Evolutionary conservation across 345 rosid genomes (phyloP), one percentile per base, ranked within the genome.

Genomic region (Dovyalis caffra): DNA sequence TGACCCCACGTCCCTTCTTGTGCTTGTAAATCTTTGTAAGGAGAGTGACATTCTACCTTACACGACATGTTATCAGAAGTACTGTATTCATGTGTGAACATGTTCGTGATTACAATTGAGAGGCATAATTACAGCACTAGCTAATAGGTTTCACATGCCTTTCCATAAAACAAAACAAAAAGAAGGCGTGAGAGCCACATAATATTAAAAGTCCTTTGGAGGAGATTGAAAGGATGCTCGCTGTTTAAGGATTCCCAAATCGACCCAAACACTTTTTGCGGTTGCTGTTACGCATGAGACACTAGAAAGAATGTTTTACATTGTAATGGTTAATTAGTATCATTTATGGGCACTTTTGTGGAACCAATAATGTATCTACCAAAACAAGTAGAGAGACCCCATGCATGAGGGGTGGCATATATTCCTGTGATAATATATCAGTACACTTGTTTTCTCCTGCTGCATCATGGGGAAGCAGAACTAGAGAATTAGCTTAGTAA

Each of bases 251-350:
- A 47, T 49, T 64, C 26, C 76, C 76, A 14, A 15, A 14, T 49
- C 25, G 11, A 74, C 33, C 62, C 34, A 33, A 74, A 32, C 70
- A 64, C 23, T 47, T 23, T 25, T 25, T 34, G 64, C 15, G n/a
- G 62, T 25, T 34, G 49, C 49, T 33, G 47, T 47, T 45, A 47
- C 58, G 61, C 62, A 64, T 34, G 69, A 73, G 61, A 73, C 76
- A 37, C 40, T 60, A n/a, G 23, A 26, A 18, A 28, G 33, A 3
- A 68, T n/a, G n/a, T n/a, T n/a, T n/a, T n/a, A n/a, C n/a, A n/a
- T n/a, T n/a, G n/a, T n/a, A n/a, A n/a, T n/a, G n/a, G n/a, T n/a
- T n/a, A n/a, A n/a, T n/a, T n/a, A n/a, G n/a, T n/a, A n/a, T n/a
- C n/a, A n/a, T n/a, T n/a, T n/a, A n/a, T n/a, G n/a, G n/a, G n/a